Evolutionary conservation across 1,139 yeast species (phyloP).

Genomic region (Ogataea hybrid): DNA sequence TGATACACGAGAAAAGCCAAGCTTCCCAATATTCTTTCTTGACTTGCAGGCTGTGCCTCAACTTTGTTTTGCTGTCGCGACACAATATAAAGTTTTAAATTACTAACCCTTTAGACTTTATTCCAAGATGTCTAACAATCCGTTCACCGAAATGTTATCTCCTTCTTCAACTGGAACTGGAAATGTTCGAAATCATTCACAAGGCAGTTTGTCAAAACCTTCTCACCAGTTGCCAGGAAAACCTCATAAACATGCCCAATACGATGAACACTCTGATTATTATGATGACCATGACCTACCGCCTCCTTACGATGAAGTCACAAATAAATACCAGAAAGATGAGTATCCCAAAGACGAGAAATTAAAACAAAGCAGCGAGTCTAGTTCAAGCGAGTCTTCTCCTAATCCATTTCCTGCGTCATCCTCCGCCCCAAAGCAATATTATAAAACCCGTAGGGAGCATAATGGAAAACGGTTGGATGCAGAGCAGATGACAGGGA

Average conservation of each 20-base stretch:
- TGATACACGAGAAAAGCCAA: not conserved
- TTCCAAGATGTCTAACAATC: conserved; percentile 44
- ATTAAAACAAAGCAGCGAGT: conserved; percentile 15
- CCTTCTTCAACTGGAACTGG: conserved; percentile 34
- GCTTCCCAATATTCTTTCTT: not conserved
- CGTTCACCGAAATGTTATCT: conserved; percentile 51
- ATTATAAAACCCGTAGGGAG: conserved; percentile 10
- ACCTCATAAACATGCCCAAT: conserved; percentile 11
- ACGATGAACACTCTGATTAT: conserved; percentile 25
- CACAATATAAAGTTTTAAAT: not conserved
- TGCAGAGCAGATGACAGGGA: conserved; percentile 23
- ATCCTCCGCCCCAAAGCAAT: conserved; percentile 11
- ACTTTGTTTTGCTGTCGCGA: not conserved
- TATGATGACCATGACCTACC: conserved; percentile 38
- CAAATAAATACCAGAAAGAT: conserved; percentile 39
- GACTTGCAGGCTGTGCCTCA: conserved; percentile 1
- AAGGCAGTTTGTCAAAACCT: not conserved
- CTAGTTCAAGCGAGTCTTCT: conserved; percentile 22
- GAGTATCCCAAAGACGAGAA: conserved; percentile 55
- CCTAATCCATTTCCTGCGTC: conserved; percentile 29
- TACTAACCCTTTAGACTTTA: conserved; percentile 16
- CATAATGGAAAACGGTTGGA: conserved; percentile 13
- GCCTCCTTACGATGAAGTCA: conserved; percentile 71
- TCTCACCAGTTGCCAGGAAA: not conserved
- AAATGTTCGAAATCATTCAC: conserved; percentile 18